phyloP scores from a whole-genome alignment of 2,329 filamentous ascomycete species.

The Aspergillus brunneoviolaceus region DNA sequence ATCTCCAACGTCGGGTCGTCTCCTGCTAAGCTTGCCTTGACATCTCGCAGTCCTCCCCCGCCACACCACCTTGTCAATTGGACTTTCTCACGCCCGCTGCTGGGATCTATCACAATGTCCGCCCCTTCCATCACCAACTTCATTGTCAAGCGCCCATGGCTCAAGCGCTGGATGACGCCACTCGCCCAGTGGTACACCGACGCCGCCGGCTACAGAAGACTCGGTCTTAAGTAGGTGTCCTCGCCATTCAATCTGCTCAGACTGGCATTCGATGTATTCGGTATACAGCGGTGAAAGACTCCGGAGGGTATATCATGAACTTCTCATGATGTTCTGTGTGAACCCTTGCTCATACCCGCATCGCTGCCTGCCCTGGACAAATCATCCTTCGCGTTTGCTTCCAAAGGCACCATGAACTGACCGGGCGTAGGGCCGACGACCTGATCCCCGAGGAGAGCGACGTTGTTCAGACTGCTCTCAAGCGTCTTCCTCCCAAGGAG shows the following conservation, averaged over 20 bases:
- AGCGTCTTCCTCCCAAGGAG: constrained; percentile 85
- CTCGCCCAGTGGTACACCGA: constrained; percentile 85
- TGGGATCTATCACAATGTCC: constrained; percentile 58
- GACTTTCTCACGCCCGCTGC: constrained; percentile 15
- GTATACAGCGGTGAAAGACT: neutral
- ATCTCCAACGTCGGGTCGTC: constrained; percentile 40
- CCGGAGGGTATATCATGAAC: constrained; percentile 1
- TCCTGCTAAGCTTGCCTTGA: constrained; percentile 35
- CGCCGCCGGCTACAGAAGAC: constrained; percentile 86
- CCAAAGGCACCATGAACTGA: constrained; percentile 12
- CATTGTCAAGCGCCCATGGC: constrained; percentile 81
- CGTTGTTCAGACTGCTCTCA: constrained; percentile 79
- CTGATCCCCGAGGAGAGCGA: constrained; percentile 92
- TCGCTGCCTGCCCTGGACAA: constrained; percentile 14
- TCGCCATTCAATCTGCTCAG: constrained; percentile 16
- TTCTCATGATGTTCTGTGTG: neutral
- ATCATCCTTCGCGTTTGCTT: constrained; percentile 6
- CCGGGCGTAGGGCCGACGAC: constrained; percentile 74
- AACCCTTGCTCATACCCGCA: neutral
- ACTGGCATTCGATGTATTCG: constrained; percentile 12
- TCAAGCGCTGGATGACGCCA: constrained; percentile 74
- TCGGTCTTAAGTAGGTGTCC: constrained; percentile 75
- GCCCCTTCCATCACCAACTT: constrained; percentile 71
- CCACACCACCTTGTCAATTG: constrained; percentile 35
- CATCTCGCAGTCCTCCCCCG: constrained; percentile 24